Conservation (phyloP, 1,139 yeast species). For the Taphrina communis region DNA sequence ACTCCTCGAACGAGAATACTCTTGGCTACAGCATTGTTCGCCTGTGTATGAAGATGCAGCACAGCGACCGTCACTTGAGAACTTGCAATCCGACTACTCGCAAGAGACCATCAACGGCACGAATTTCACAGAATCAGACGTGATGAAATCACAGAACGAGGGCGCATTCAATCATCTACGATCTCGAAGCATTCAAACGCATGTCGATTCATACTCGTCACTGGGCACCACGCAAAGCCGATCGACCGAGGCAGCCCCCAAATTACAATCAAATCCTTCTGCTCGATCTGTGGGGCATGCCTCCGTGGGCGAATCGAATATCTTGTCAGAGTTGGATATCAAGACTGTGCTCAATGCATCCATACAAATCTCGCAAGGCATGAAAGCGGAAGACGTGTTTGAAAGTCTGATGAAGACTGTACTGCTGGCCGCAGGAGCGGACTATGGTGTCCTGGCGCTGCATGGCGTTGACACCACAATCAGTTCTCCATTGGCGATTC, state of each 20-base stretch:
- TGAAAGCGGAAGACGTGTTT: constrained; percentile 25
- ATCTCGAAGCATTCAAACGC: constrained; percentile 5
- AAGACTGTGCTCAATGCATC: constrained; percentile 29
- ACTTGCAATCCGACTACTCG: background rate
- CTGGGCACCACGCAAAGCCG: background rate
- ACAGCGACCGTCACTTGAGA: background rate
- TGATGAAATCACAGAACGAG: background rate
- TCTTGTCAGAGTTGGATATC: constrained; percentile 17
- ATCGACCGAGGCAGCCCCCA: background rate
- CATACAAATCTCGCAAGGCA: constrained; percentile 17
- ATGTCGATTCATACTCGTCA: background rate
- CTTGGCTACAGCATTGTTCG: background rate
- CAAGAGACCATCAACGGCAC: constrained; percentile 9
- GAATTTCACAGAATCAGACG: background rate
- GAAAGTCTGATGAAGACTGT: constrained; percentile 45
- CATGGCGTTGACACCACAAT: background rate
- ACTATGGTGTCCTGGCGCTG: constrained; percentile 43
- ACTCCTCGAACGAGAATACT: background rate
- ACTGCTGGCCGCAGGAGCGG: constrained; percentile 45
- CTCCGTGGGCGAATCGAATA: background rate
- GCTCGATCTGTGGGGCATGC: constrained; percentile 4
- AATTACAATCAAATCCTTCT: background rate
- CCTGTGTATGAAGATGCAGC: background rate
- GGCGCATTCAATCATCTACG: background rate
- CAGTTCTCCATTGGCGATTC: constrained; percentile 10